phyloP scores from a whole-genome alignment of 352 stramenopile species.

The Globisporangium ultimum region DNA sequence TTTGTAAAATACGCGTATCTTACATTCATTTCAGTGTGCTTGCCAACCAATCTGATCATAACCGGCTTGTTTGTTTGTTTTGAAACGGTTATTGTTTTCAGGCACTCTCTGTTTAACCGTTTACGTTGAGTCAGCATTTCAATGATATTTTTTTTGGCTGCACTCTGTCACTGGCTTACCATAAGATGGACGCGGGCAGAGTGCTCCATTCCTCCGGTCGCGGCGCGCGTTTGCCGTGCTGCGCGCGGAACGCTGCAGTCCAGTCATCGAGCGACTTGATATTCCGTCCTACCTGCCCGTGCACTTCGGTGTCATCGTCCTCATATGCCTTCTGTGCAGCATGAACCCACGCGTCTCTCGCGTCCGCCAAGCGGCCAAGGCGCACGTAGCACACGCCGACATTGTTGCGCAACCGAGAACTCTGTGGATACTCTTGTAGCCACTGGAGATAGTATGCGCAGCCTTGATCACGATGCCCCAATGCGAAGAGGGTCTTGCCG shows the following conservation, averaged over 20 bases:
- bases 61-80: too few species aligned
- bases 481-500: slow-evolving; percentile 14
- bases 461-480: slow-evolving; percentile 8
- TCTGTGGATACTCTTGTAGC: slow-evolving; percentile 13
- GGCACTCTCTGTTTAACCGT: too few species aligned
- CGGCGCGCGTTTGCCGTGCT: slow-evolving; percentile 1
- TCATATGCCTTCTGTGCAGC: background rate
- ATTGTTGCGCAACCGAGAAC: slow-evolving; percentile 30
- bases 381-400: slow-evolving; percentile 21
- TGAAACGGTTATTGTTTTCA: too few species aligned
- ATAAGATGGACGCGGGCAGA: too few species aligned
- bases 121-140: too few species aligned
- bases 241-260: background rate
- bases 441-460: slow-evolving; percentile 21
- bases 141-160: too few species aligned
- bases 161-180: too few species aligned
- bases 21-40: too few species aligned
- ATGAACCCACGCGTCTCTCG: slow-evolving; percentile 17
- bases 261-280: background rate
- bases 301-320: too few species aligned
- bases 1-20: background rate
- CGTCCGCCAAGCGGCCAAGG: slow-evolving; percentile 11
- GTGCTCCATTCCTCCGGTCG: background rate
- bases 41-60: too few species aligned
- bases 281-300: too few species aligned